A percentile compares a stretch with the other conserved stretches of the same genome.
Evolutionary conservation across 371 early-diverging fungal species (phyloP).

Genomic region (Coelomomyces lativittatus): DNA sequence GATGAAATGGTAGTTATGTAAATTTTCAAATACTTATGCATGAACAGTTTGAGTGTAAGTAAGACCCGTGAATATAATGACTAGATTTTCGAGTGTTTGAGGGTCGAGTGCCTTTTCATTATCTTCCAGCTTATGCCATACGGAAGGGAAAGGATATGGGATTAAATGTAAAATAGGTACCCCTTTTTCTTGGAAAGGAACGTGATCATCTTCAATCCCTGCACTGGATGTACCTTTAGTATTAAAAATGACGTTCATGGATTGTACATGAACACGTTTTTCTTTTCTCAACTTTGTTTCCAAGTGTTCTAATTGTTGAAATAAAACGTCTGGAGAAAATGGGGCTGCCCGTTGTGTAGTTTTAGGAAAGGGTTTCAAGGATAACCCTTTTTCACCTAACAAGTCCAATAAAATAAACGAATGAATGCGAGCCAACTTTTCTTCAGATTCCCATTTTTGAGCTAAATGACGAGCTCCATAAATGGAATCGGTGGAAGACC

Average conservation of each 20-base stretch:
- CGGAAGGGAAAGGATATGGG: slow-evolving; percentile 68
- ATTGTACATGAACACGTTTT: too few relatives aligned
- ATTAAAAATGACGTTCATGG: too few relatives aligned
- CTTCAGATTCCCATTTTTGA: background rate
- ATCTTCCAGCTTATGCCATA: slow-evolving; percentile 64
- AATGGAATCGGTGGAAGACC: slow-evolving; percentile 63
- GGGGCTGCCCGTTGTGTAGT: slow-evolving; percentile 4
- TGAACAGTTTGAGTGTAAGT: too few relatives aligned
- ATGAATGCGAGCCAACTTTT: slow-evolving; percentile 21
- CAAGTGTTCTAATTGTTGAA: background rate
- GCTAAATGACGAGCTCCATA: slow-evolving; percentile 72
- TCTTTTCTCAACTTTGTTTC: too few relatives aligned
- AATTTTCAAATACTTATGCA: too few relatives aligned
- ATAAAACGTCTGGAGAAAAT: slow-evolving; percentile 4
- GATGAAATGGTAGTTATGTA: too few relatives aligned
- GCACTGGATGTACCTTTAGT: background rate
- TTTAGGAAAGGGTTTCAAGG: too few relatives aligned
- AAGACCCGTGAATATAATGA: slow-evolving; percentile 31
- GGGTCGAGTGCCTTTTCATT: slow-evolving; percentile 19
- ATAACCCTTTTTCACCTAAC: too few relatives aligned
- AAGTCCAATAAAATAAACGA: too few relatives aligned
- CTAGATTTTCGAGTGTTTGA: slow-evolving; percentile 19
- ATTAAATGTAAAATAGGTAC: slow-evolving; percentile 78
- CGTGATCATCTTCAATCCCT: slow-evolving; percentile 71
- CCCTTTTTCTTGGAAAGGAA: slow-evolving; percentile 60